Conservation (phyloP, 2,329 filamentous ascomycete species). For the Cladophialophora psammophila region DNA sequence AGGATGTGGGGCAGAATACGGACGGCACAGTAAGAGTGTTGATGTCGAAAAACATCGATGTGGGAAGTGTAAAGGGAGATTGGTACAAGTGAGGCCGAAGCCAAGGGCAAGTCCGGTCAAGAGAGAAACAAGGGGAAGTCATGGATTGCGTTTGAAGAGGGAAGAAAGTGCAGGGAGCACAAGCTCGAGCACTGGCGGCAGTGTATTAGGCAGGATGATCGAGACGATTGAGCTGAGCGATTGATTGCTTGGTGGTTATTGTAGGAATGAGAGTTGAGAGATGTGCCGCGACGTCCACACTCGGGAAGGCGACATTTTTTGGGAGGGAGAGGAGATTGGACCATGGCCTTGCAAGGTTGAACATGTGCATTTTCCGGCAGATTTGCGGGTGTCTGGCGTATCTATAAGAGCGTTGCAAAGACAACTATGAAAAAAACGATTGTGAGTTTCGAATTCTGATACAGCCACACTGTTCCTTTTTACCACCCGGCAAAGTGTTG, state of each 20-base stretch:
- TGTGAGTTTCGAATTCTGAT: too few relatives aligned
- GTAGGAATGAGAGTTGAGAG: too few relatives aligned
- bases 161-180: slow-evolving; percentile 39
- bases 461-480: too few relatives aligned
- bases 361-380: too few relatives aligned
- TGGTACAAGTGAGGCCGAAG: slow-evolving; percentile 81
- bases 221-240: slow-evolving; percentile 38
- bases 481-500: too few relatives aligned
- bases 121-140: slow-evolving; percentile 23
- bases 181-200: slow-evolving; percentile 26
- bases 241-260: slow-evolving; percentile 6
- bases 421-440: too few relatives aligned
- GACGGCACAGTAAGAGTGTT: slow-evolving; percentile 86
- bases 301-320: too few relatives aligned
- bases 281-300: too few relatives aligned
- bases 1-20: slow-evolving; percentile 73
- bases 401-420: too few relatives aligned
- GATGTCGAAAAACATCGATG: slow-evolving; percentile 75
- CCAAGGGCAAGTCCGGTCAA: slow-evolving; percentile 59
- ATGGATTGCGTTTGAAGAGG: background rate
- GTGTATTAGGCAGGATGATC: slow-evolving; percentile 28
- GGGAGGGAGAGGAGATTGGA: too few relatives aligned
- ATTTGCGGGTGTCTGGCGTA: too few relatives aligned
- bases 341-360: too few relatives aligned
- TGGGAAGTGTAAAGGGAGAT: slow-evolving; percentile 72